Evolutionary conservation across 192 early-diverging fungal species (phyloP).

Genomic region (Gryganskiella cystojenkinii): DNA sequence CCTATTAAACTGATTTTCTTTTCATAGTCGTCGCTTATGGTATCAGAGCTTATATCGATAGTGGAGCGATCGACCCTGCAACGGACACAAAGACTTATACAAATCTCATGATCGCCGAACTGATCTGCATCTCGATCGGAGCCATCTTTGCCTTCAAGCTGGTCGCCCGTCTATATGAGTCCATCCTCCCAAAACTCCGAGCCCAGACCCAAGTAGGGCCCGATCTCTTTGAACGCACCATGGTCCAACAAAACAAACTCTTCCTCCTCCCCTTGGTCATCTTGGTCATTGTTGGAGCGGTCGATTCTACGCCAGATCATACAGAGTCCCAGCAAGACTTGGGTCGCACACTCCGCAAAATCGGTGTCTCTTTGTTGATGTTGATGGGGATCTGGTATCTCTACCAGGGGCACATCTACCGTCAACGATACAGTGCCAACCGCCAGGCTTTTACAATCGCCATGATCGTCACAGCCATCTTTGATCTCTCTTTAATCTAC

Average conservation of each 20-base stretch:
- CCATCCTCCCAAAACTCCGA: conserved; percentile 2
- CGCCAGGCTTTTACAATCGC: neutral
- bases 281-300: too few species aligned
- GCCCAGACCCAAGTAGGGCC: neutral
- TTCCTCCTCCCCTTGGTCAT: too few species aligned
- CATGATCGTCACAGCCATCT: neutral
- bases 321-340: neutral
- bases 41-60: conserved; percentile 14
- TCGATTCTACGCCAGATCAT: neutral
- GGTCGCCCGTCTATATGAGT: neutral
- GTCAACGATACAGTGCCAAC: neutral
- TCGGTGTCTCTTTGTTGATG: conserved; percentile 1
- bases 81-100: neutral
- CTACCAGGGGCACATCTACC: neutral
- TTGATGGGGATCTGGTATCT: neutral
- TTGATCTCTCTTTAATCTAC: neutral
- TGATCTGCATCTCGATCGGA: neutral
- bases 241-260: too few species aligned
- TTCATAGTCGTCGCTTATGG: conserved; percentile 6
- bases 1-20: too few species aligned
- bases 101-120: neutral
- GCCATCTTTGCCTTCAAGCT: conserved; percentile 1
- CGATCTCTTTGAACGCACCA: neutral
- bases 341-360: neutral
- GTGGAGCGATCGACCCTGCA: neutral